Evolutionary conservation across 331 rosid genomes (phyloP), one percentile per base, ranked within the genome.

Genomic region (Prunus yedoensis): DNA sequence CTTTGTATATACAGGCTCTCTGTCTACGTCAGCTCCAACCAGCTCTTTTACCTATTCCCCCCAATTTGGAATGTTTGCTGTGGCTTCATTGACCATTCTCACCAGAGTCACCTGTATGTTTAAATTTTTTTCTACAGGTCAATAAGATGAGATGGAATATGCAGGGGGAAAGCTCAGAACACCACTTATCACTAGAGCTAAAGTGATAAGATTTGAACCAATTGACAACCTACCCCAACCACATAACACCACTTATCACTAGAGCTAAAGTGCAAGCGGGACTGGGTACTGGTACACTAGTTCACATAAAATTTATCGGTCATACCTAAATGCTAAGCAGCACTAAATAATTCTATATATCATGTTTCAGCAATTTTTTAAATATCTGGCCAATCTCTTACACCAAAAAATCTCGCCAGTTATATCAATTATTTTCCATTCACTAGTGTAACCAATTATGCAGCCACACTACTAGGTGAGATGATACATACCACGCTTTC

Each of bases 1-100:
- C 68, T n/a, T 27, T 12, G 30, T 72, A 45, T 56, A 23, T 41
- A 16, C 66, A 57, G 57, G 41, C 67, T 58, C 18, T 8, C 21
- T 58, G 49, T 54, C 67, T 41, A 16, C 60, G 56, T 58, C 62
- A 61, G 60, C 77, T 70, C 7, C 45, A 51, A 41, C 59, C 41
- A 32, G 60, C 56, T 28, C 77, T 57, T 73, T 38, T 77, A 25
- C 49, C 81, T 83, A 90, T 35, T 94, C 80, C 66, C 79, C 84
- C 97, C 99, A 95, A 77, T 90, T 90, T 28, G 96, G 96, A 83
- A 90, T 90, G 80, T 82, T 92, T 81, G 79, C 90, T 0, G 97
- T 89, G 59, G 99, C 99, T 81, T 92, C 99, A 52, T 95, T 95
- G 16, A 95, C 89, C 99, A 92, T 95, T 80, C 85, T 95, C 69